Base-by-base conservation (phyloP, 345 rosid species). In the Boechera divaricarpa region DNA sequence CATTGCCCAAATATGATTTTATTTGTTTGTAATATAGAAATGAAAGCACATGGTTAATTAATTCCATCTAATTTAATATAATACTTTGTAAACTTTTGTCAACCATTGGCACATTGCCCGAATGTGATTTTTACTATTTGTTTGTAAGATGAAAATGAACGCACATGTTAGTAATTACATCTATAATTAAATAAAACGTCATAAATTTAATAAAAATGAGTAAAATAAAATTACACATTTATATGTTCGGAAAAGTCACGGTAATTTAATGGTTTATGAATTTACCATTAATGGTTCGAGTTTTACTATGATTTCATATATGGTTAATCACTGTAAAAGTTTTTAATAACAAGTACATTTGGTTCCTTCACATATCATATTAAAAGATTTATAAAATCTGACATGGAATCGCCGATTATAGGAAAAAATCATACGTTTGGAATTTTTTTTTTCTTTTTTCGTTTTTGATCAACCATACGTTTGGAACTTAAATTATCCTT, bases 11-110 rank as follows among this genome's bases (percentile, higher is more conserved):
- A 28, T 73, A 38, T 39, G 54, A 63, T 73, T n/a, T 51, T 55
- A 44, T 33, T 32, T 65, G 45, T 45, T 54, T 63, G 18, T 42
- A 24, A 55, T 28, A 74, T 33, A 56, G 8, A 63, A 63, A 63
- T 42, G 63, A 53, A 16, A 21, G 70, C 63, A 39, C 55, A 73
- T 63, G 47, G 62, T 63, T 54, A 13, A 21, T 54, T 73, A 63
- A 18, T 42, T 41, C 53, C 35, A 63, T 31, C 7, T 39, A 38
- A 38, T 24, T 61, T 52, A 51, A 51, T 51, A 51, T 9, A 16
- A 52, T 9, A 24, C 4, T 39, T 52, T 10, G 32, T 53, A 21
- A 31, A 21, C 11, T 56, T 67, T 74, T 66, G 41, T 75, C 66
- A 11, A 28, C 18, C 16, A 55, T 29, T 28, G 35, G 63, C 42